Percentiles rank a stretch among this genome's conserved stretches.
phyloP scores from a whole-genome alignment of 1,284 basidiomycete species.

The Irpex rosettiformis region DNA sequence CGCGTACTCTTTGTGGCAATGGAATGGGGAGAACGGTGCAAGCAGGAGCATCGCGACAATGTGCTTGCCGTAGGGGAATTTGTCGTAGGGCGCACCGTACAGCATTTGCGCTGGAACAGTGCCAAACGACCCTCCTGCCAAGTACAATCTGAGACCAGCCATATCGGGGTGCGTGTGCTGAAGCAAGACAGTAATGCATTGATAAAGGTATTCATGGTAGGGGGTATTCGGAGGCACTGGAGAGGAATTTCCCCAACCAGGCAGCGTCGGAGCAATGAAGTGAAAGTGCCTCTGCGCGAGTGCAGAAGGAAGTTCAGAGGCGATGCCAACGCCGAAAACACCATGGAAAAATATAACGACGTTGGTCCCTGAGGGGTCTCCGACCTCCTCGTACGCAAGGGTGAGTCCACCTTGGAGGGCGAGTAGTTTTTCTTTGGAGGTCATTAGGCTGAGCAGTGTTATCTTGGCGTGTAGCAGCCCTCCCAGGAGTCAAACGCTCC shows the following conservation, averaged over 20 bases:
- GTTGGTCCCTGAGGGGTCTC: conserved; percentile 42
- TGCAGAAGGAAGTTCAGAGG: conserved; percentile 24
- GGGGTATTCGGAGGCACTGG: conserved; percentile 31
- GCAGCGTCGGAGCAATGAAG: conserved; percentile 46
- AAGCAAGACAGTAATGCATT: conserved; percentile 46
- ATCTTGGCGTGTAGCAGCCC: not conserved
- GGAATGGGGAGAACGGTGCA: conserved; percentile 44
- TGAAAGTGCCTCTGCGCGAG: conserved; percentile 41
- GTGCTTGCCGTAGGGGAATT: conserved; percentile 45
- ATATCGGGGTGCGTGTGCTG: conserved; percentile 45
- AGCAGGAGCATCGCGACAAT: conserved; percentile 46
- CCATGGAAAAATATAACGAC: conserved; percentile 53
- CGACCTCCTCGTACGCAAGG: conserved; percentile 48
- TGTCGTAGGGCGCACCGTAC: conserved; percentile 45
- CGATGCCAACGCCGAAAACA: conserved; percentile 44
- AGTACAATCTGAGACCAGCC: conserved; percentile 40
- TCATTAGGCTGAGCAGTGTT: not conserved
- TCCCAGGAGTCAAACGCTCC: too few relatives aligned
- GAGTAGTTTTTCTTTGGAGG: conserved; percentile 35
- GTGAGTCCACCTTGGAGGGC: conserved; percentile 40
- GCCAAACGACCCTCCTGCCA: conserved; percentile 52
- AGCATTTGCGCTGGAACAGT: conserved; percentile 54
- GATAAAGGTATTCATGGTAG: conserved; percentile 42
- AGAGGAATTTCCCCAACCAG: conserved; percentile 54
- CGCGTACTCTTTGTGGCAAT: conserved; percentile 42